Percentiles rank a stretch among this genome's conserved stretches.
Conservation (phyloP, 768 basidiomycete species). For the Hortiboletus flavorubellus region DNA sequence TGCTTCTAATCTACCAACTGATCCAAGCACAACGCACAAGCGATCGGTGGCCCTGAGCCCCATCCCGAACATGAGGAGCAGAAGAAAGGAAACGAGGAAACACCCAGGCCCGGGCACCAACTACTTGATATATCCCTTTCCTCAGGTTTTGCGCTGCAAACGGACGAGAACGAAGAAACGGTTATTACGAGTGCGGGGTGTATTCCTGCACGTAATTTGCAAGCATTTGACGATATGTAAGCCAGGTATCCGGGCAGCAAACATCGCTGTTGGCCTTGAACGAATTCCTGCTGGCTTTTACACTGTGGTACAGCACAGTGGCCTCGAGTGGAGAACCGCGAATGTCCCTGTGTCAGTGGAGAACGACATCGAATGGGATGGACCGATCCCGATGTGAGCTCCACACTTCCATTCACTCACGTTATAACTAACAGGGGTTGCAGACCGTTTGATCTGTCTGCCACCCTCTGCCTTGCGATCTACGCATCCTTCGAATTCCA, state of each 20-base stretch:
- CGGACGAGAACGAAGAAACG: background rate
- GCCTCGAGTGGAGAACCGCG: background rate
- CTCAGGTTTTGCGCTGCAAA: background rate
- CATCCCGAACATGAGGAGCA: background rate
- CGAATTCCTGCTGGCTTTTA: slow-evolving; percentile 1
- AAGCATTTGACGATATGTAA: background rate
- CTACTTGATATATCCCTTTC: background rate
- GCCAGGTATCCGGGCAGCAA: background rate
- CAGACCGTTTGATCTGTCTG: background rate
- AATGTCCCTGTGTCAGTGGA: background rate
- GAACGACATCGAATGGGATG: background rate
- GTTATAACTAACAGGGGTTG: background rate
- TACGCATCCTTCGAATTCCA: background rate
- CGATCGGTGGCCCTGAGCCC: background rate
- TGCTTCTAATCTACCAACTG: background rate
- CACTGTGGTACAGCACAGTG: background rate
- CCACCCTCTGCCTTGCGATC: background rate
- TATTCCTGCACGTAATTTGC: background rate
- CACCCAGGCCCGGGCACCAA: background rate
- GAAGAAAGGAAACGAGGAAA: background rate
- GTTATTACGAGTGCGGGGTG: background rate
- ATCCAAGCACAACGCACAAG: background rate
- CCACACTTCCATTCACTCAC: background rate
- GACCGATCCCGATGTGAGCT: background rate
- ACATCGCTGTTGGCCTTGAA: background rate